phyloP scores from a whole-genome alignment of 176 grass and related monocot species.

The Hordeum vulgare region DNA sequence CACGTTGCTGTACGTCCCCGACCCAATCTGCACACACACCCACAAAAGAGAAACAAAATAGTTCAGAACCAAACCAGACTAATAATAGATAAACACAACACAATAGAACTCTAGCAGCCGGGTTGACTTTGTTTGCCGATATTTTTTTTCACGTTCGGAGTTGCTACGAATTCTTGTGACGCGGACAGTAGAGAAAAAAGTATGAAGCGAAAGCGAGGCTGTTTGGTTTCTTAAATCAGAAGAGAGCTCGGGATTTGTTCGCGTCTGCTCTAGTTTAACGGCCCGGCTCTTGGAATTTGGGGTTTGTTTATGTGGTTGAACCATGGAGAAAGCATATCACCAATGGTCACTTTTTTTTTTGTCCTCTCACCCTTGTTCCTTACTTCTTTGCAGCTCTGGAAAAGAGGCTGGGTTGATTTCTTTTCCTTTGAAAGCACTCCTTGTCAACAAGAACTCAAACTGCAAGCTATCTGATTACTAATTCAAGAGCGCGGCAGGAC shows the following conservation, averaged over 20 bases:
- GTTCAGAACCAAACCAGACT: not conserved
- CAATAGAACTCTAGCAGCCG: not conserved
- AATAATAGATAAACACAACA: not conserved
- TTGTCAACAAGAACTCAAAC: not conserved
- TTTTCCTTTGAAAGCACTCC: not conserved
- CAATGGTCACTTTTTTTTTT: not conserved
- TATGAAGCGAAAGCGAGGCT: slow-evolving; percentile 20
- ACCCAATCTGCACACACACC: slow-evolving; percentile 67
- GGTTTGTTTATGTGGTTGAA: slow-evolving; percentile 32
- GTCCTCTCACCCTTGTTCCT: slow-evolving; percentile 1
- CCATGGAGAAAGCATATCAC: not conserved
- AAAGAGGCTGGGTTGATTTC: not conserved
- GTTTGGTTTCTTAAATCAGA: not conserved
- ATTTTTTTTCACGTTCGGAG: not conserved
- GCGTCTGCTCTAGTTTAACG: slow-evolving; percentile 8
- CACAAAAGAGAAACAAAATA: not conserved
- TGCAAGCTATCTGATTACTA: not conserved
- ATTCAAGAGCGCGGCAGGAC: not conserved
- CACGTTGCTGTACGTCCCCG: slow-evolving; percentile 97
- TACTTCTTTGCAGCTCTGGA: not conserved
- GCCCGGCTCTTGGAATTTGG: not conserved
- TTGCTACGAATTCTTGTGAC: slow-evolving; percentile 20
- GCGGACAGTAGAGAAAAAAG: slow-evolving; percentile 24
- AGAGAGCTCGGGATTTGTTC: slow-evolving; percentile 17
- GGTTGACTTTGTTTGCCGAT: slow-evolving; percentile 24